Conservation (phyloP, 2,329 filamentous ascomycete species). For the Beauveria caledonica region DNA sequence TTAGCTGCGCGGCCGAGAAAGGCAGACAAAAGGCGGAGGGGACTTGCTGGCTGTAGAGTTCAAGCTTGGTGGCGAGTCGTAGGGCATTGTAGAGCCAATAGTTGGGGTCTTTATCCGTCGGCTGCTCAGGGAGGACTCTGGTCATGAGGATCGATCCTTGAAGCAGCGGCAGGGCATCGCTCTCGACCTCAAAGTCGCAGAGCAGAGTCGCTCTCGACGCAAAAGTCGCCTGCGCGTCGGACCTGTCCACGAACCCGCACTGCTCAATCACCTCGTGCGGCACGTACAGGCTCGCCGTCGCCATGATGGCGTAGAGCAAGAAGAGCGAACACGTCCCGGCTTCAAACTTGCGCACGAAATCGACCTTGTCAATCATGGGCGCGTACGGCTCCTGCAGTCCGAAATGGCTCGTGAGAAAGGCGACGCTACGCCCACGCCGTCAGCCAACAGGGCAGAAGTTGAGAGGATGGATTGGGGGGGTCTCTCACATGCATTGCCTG, state of each 20-base stretch:
- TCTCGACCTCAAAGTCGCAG: neutral
- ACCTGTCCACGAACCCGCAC: neutral
- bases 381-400: neutral
- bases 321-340: conserved; percentile 3
- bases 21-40: neutral
- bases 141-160: conserved; percentile 2
- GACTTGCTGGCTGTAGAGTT: conserved; percentile 4
- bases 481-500: neutral
- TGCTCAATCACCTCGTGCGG: neutral
- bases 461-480: too few relatives aligned
- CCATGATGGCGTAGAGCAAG: neutral
- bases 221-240: neutral
- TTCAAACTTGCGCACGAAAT: neutral
- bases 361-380: conserved; percentile 1
- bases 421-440: neutral
- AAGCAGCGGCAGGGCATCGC: neutral
- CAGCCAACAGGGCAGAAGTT: neutral
- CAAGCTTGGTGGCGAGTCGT: neutral
- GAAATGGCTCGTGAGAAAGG: neutral
- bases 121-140: neutral
- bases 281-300: neutral
- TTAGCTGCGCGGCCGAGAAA: neutral
- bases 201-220: neutral
- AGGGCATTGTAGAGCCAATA: conserved; percentile 8
- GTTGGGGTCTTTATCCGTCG: neutral